phyloP scores from a whole-genome alignment of 495 filamentous ascomycete species.

The Friedmanniomyces simplex region DNA sequence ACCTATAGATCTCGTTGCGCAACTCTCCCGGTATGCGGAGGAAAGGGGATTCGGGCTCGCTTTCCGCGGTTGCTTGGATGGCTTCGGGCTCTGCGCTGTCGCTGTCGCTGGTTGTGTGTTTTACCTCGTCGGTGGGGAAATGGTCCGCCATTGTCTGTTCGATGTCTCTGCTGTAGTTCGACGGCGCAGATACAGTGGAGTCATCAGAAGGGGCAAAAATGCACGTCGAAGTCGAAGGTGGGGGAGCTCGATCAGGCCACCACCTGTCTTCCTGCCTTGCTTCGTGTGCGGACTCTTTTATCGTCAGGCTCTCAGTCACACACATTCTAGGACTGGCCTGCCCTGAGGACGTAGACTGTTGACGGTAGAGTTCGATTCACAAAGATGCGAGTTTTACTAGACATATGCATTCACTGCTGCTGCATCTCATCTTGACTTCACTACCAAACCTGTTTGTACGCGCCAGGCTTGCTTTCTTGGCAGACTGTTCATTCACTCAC shows the following conservation, averaged over 20 bases:
- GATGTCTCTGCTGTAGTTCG: neutral
- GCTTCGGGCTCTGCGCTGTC: no score
- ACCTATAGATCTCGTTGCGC: neutral
- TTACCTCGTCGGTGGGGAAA: neutral
- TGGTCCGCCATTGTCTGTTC: neutral
- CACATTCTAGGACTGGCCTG: no score
- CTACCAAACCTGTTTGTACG: no score
- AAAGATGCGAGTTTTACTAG: no score
- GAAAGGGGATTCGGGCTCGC: neutral
- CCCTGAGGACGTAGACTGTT: no score
- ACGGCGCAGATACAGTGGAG: neutral
- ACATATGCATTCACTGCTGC: no score
- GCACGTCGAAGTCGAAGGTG: neutral
- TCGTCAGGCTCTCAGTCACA: neutral
- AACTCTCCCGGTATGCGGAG: neutral
- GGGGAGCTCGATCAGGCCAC: neutral
- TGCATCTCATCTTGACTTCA: no score
- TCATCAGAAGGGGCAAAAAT: neutral
- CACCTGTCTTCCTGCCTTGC: neutral
- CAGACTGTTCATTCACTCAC: no score
- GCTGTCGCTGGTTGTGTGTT: neutral
- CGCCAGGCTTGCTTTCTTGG: no score
- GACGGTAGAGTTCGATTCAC: no score
- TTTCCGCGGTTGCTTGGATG: neutral
- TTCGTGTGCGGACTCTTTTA: no score